Base-by-base conservation (phyloP, 2,329 filamentous ascomycete genomes). In the Epichloe hybrida region DNA sequence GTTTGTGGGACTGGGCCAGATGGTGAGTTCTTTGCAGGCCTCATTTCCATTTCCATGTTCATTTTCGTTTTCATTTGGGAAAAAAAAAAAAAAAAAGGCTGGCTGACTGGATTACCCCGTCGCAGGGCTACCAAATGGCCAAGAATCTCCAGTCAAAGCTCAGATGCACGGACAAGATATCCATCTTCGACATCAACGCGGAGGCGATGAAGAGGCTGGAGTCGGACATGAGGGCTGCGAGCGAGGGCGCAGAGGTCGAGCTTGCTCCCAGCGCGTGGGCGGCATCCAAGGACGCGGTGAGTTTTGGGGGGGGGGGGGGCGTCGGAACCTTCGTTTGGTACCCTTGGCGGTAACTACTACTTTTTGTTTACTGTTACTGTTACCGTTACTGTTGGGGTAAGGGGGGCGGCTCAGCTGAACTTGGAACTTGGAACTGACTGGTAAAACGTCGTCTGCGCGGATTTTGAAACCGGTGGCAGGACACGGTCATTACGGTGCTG, bases 401-500 rank as follows among this genome's bases (percentile, higher is more conserved):
- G 17, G 17, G 17, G 17, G 17, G 17, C 17, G 17, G 17, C 17
- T 17, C 17, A 17, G 17, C 17, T 17, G 23, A 23, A 27, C 6
- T 1, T 27, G 23, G 7, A 23, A 27, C 8, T 2, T 8, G 6
- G 2, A 8, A 27, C 27, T 27, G 27, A 27, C 27, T 27, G 27
- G 3, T 27, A 17, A 27, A 27, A 27, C 27, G 27, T 27, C 27
- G 27, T 7, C 27, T 27, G 3, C 7, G 27, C 27, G 27, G 6
- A 3, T 27, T 27, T 1, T 1, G 37, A 21, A 21, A 15, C 20
- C 20, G 5, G n/a, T 27, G 27, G 11, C 20, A 96, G 91, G 84
- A 90, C 69, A 85, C 81, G 34, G 81, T 95, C 55, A 81, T 98
- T 51, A 95, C 90, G 12, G 89, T 88, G 53, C 79, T 98, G 1